A percentile compares a stretch with the other conserved stretches of the same genome.
phyloP scores from a whole-genome alignment of 495 filamentous ascomycete species.

The Xylaria scruposa region DNA sequence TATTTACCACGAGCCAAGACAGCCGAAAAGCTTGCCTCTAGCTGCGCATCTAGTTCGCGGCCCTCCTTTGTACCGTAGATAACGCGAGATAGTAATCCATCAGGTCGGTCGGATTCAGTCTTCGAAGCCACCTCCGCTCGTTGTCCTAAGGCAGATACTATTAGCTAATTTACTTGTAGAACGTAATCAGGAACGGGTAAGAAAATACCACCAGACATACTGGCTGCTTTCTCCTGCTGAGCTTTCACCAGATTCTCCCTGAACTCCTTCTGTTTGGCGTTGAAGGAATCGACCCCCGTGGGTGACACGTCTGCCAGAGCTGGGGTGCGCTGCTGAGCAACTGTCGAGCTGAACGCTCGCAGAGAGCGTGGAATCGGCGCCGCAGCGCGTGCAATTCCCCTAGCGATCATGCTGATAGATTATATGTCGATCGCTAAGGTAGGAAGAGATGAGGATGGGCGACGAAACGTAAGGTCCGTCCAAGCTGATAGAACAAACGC shows the following conservation, averaged over 20 bases:
- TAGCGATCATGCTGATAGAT: constrained; percentile 43
- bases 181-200: constrained; percentile 43
- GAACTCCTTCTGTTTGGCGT: constrained; percentile 81
- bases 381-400: constrained; percentile 49
- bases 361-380: constrained; percentile 55
- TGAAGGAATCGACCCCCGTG: constrained; percentile 72
- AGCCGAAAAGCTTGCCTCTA: constrained; percentile 92
- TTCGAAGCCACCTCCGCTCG: constrained; percentile 49
- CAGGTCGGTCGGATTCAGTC: constrained; percentile 53
- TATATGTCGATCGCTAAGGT: constrained; percentile 20
- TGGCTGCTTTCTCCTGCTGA: constrained; percentile 83
- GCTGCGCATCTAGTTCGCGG: constrained; percentile 87
- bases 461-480: background rate
- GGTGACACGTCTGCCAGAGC: constrained; percentile 81
- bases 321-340: constrained; percentile 64
- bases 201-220: constrained; percentile 68
- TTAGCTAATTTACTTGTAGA: constrained; percentile 3
- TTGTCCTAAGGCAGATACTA: constrained; percentile 53
- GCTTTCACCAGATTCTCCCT: constrained; percentile 79
- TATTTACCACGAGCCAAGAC: constrained; percentile 96
- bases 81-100: constrained; percentile 67
- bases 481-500: constrained; percentile 5
- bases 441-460: constrained; percentile 18
- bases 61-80: constrained; percentile 98
- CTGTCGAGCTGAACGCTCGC: constrained; percentile 68